Percentiles rank a stretch among this genome's conserved stretches.
Evolutionary conservation across 768 basidiomycete genomes (phyloP).

Genomic region (Tylopilus cervinicoccineus): DNA sequence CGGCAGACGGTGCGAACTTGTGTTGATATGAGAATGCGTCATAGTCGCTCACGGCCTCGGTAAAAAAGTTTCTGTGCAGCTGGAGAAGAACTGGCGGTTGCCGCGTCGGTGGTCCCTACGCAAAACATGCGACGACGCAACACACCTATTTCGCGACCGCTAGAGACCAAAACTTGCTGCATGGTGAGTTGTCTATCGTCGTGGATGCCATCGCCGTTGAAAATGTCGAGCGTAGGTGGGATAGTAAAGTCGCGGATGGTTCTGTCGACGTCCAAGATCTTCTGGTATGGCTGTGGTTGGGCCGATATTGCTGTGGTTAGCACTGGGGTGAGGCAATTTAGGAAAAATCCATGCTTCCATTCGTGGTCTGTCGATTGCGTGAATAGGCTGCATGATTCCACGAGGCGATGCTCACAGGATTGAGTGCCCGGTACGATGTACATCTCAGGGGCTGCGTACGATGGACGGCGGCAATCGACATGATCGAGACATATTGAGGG

Average conservation of each 20-base stretch:
- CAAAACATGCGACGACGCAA: conserved; percentile 14
- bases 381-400: conserved; percentile 5
- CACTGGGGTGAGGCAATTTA: conserved; percentile 58
- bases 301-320: conserved; percentile 54
- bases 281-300: conserved; percentile 47
- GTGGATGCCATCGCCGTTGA: conserved; percentile 33
- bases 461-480: conserved; percentile 54
- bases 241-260: conserved; percentile 52
- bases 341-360: conserved; percentile 68
- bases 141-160: conserved; percentile 61
- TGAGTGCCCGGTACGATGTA: conserved; percentile 25
- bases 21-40: conserved; percentile 56
- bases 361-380: conserved; percentile 49
- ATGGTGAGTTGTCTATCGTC: conserved; percentile 54
- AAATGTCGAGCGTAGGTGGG: conserved; percentile 47
- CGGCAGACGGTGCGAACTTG: conserved; percentile 62
- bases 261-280: conserved; percentile 50
- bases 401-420: conserved; percentile 27
- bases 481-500: conserved; percentile 63
- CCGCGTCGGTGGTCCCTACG: conserved; percentile 1
- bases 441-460: conserved; percentile 30
- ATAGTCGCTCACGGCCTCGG: conserved; percentile 53
- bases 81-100: conserved; percentile 53
- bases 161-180: conserved; percentile 59
- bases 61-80: conserved; percentile 64